Conservation (phyloP, 73 alveolate species). For the Tetrahymena borealis region DNA sequence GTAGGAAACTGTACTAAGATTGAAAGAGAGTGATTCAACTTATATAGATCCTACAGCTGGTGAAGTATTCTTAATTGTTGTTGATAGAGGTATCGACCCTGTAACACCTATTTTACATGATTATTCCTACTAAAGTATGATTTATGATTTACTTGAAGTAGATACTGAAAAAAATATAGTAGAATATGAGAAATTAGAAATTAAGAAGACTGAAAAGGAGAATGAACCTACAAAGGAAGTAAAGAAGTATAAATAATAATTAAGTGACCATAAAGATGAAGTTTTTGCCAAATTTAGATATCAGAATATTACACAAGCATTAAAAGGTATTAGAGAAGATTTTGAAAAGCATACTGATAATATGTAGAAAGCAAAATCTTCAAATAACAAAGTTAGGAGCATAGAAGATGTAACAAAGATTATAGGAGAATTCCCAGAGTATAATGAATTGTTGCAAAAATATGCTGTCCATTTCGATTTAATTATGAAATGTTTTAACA, state of each 20-base stretch:
- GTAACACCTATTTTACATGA: slow-evolving; percentile 39
- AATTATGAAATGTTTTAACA: slow-evolving; percentile 11
- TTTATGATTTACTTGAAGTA: slow-evolving; percentile 32
- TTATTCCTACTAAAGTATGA: slow-evolving; percentile 30
- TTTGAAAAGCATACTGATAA: slow-evolving; percentile 15
- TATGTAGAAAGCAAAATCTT: slow-evolving; percentile 19
- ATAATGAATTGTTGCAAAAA: slow-evolving; percentile 22
- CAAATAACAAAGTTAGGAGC: slow-evolving; percentile 12
- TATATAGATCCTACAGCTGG: slow-evolving; percentile 33
- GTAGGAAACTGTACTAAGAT: neutral
- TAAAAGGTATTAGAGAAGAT: slow-evolving; percentile 29
- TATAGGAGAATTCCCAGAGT: slow-evolving; percentile 21
- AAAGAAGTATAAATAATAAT: neutral
- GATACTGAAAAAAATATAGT: neutral
- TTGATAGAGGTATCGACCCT: slow-evolving; percentile 26
- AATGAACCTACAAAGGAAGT: slow-evolving; percentile 3
- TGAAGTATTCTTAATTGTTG: slow-evolving; percentile 3
- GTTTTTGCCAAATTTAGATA: slow-evolving; percentile 32
- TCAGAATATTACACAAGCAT: slow-evolving; percentile 15
- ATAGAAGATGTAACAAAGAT: slow-evolving; percentile 21
- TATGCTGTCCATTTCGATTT: slow-evolving; percentile 21
- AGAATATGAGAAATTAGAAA: neutral
- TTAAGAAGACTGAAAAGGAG: neutral
- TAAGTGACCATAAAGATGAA: slow-evolving; percentile 12
- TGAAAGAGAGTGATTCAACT: neutral